These are phyloP conservation scores for Colletotrichum sp. DNA, from an alignment of 2,329 filamentous ascomycete genomes.

Conservation along the genomic window DNA sequence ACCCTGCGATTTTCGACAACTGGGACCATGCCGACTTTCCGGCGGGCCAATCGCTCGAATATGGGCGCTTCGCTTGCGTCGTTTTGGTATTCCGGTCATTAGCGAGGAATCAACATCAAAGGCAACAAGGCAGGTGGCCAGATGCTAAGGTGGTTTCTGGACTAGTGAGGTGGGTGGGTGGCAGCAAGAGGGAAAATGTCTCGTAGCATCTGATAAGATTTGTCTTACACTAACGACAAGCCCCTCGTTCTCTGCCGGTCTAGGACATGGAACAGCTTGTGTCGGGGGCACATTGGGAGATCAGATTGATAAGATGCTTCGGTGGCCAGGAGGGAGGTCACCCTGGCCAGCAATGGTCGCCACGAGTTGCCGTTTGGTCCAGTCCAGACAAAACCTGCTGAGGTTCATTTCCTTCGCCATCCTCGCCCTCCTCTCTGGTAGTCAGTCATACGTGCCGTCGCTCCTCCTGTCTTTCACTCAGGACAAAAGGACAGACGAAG, in stretches of 20 bases:
- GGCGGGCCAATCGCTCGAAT: not conserved
- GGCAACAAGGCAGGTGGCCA: not conserved
- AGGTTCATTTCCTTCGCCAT: not conserved
- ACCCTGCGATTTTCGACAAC: not conserved
- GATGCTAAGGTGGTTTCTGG: not conserved
- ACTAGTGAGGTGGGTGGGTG: too few species aligned
- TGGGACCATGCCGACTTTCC: not conserved
- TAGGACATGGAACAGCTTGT: not conserved
- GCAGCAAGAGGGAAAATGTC: not conserved
- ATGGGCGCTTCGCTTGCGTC: not conserved
- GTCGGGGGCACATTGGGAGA: not conserved
- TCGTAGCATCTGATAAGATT: constrained; percentile 6
- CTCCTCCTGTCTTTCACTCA: not conserved
- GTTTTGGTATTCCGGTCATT: not conserved
- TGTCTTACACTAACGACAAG: not conserved
- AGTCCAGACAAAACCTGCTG: not conserved
- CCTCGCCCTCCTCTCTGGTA: not conserved
- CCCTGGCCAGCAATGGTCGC: not conserved
- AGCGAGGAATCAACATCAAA: not conserved
- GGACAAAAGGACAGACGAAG: not conserved
- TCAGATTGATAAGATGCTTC: constrained; percentile 21
- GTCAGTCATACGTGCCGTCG: not conserved
- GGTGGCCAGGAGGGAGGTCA: not conserved
- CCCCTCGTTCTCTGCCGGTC: not conserved
- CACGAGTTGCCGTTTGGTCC: constrained; percentile 2